A percentile compares a stretch with the other conserved stretches of the same genome.
Conservation (phyloP, 352 stramenopile genomes). For the Pilasporangium apinafurcum region DNA sequence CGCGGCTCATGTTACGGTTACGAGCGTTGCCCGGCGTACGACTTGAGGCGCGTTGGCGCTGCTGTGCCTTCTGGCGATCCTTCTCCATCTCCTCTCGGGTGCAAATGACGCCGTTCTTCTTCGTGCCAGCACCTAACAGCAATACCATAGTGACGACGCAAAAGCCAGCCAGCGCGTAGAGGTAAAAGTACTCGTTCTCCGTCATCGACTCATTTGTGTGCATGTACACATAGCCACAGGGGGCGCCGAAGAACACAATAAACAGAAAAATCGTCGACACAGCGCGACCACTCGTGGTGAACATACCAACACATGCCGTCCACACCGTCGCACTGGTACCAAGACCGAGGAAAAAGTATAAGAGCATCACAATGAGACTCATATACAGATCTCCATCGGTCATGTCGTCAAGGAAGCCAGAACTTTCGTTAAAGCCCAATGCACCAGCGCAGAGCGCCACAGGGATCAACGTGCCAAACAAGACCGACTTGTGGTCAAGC, state of each 20-base stretch:
- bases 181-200: conserved; percentile 41
- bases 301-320: conserved; percentile 60
- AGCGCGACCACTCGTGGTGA: conserved; percentile 42
- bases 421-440: conserved; percentile 59
- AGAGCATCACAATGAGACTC: conserved; percentile 47
- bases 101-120: conserved; percentile 59
- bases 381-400: conserved; percentile 44
- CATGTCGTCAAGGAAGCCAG: conserved; percentile 23
- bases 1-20: conserved; percentile 49
- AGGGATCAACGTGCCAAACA: conserved; percentile 62
- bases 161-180: conserved; percentile 42
- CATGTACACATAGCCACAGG: conserved; percentile 56
- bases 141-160: conserved; percentile 36
- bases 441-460: conserved; percentile 35
- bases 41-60: conserved; percentile 36
- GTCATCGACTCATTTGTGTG: conserved; percentile 24
- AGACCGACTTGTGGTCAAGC: conserved; percentile 62
- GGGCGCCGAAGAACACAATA: conserved; percentile 41
- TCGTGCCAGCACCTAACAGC: conserved; percentile 40
- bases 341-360: conserved; percentile 79
- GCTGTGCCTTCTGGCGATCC: conserved; percentile 26
- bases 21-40: conserved; percentile 40
- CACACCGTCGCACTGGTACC: conserved; percentile 53
- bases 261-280: conserved; percentile 49
- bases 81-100: conserved; percentile 35